phyloP scores from a whole-genome alignment of 2,329 filamentous ascomycete genomes.

The Bretziella fagacearum region DNA sequence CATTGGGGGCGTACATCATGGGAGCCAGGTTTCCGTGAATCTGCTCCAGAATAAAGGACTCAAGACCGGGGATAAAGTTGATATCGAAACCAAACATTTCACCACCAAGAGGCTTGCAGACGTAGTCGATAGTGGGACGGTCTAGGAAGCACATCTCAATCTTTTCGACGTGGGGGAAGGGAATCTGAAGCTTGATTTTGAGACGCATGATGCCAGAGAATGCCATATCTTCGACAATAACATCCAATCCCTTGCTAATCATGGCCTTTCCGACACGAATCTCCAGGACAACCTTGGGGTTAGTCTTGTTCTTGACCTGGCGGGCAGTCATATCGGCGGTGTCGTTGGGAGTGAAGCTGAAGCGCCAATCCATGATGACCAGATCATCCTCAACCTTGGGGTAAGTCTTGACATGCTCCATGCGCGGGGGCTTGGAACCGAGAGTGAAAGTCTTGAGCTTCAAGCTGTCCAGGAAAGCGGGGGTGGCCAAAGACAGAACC shows the following conservation, averaged over 20 bases:
- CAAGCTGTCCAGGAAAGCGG: conserved; percentile 81
- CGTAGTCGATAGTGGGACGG: conserved; percentile 80
- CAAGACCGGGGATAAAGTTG: conserved; percentile 93
- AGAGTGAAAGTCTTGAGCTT: conserved; percentile 87
- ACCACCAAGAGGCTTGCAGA: conserved; percentile 91
- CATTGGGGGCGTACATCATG: conserved; percentile 97
- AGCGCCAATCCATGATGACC: conserved; percentile 99
- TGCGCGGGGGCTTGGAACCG: conserved; percentile 81
- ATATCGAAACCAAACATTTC: conserved; percentile 96
- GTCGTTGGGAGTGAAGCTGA: conserved; percentile 96
- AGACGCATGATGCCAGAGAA: conserved; percentile 92
- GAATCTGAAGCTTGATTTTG: conserved; percentile 92
- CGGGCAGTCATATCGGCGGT: conserved; percentile 75
- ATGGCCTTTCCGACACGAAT: conserved; percentile 90
- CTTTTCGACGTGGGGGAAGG: conserved; percentile 88
- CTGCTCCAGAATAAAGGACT: conserved; percentile 86
- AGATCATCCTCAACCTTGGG: conserved; percentile 89
- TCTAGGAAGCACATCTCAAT: conserved; percentile 92
- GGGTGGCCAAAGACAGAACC: conserved; percentile 81
- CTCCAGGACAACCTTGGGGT: conserved; percentile 90
- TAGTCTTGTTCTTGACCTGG: conserved; percentile 88
- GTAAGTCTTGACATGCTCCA: conserved; percentile 98
- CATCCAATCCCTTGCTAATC: conserved; percentile 90
- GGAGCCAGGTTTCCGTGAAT: conserved; percentile 86
- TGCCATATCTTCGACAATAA: conserved; percentile 95